Evolutionary conservation across 2,329 filamentous ascomycete species (phyloP).

Genomic region (Diaporthe ilicicola): DNA sequence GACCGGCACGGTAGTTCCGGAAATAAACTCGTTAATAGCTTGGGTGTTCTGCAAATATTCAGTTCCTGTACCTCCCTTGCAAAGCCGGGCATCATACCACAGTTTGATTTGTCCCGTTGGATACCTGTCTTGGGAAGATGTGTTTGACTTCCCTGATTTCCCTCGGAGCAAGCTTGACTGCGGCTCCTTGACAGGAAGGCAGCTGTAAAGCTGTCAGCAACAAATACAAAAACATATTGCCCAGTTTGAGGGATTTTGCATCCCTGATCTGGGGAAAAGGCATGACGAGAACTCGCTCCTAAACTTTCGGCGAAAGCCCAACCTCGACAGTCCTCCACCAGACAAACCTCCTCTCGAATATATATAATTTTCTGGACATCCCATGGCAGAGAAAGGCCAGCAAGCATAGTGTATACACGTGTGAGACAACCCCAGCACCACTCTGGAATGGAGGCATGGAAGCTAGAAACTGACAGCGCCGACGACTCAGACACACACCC

Average conservation of each 20-base stretch:
- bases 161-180: not conserved
- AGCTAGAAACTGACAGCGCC: not conserved
- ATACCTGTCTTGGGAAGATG: not conserved
- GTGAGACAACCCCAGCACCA: slow-evolving; percentile 16
- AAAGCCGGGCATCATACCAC: slow-evolving; percentile 1
- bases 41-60: slow-evolving; percentile 9
- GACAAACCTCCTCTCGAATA: not conserved
- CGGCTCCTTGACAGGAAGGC: slow-evolving; percentile 7
- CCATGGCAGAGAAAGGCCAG: not conserved
- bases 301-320: not conserved
- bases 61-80: not conserved
- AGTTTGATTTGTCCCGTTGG: not conserved
- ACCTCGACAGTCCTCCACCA: not conserved
- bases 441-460: slow-evolving; percentile 23
- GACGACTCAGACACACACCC: slow-evolving; percentile 3
- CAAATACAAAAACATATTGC: slow-evolving; percentile 28
- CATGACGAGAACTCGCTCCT: not conserved
- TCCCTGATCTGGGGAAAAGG: slow-evolving; percentile 8
- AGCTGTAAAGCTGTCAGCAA: slow-evolving; percentile 32
- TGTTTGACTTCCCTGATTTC: not conserved
- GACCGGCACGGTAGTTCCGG: slow-evolving; percentile 39
- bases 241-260: not conserved
- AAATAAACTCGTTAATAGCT: slow-evolving; percentile 8
- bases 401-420: not conserved
- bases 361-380: too few relatives aligned